Conservation (phyloP, 2,329 filamentous ascomycete species). For the Colletotrichum sp. region DNA sequence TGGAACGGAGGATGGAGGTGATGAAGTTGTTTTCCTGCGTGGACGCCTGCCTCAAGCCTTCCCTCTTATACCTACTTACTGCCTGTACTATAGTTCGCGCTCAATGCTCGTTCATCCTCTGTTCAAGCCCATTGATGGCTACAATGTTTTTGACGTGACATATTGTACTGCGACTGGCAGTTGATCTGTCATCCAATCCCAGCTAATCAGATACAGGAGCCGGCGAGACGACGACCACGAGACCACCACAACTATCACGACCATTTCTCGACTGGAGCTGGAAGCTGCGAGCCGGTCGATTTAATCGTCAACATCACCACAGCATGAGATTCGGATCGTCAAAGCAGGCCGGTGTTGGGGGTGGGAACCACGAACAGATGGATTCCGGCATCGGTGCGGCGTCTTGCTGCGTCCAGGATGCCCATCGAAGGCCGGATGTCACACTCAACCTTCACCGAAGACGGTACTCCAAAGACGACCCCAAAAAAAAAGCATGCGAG, state of each 20-base stretch:
- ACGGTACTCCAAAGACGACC: not conserved
- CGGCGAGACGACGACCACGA: not conserved
- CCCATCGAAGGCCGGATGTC: not conserved
- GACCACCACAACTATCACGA: not conserved
- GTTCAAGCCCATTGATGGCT: not conserved
- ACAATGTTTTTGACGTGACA: not conserved
- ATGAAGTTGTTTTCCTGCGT: slow-evolving; percentile 22
- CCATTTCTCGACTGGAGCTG: not conserved
- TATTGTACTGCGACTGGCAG: not conserved
- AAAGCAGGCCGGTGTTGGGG: not conserved
- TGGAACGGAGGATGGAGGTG: slow-evolving; percentile 9
- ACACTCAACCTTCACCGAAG: not conserved
- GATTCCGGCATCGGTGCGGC: not conserved
- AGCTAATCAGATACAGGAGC: not conserved
- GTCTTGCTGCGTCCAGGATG: not conserved
- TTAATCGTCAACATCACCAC: not conserved
- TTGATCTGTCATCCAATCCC: not conserved
- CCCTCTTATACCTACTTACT: slow-evolving; percentile 22
- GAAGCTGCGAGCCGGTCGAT: not conserved
- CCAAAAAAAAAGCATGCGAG: not conserved
- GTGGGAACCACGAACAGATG: not conserved
- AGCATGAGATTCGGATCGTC: not conserved
- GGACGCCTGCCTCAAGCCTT: slow-evolving; percentile 19
- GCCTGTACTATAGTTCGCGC: slow-evolving; percentile 22
- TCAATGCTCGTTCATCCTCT: slow-evolving; percentile 25